These are phyloP conservation scores for Dryas drummondii DNA, from an alignment of 306 rosid species.

Conservation along the genomic window DNA sequence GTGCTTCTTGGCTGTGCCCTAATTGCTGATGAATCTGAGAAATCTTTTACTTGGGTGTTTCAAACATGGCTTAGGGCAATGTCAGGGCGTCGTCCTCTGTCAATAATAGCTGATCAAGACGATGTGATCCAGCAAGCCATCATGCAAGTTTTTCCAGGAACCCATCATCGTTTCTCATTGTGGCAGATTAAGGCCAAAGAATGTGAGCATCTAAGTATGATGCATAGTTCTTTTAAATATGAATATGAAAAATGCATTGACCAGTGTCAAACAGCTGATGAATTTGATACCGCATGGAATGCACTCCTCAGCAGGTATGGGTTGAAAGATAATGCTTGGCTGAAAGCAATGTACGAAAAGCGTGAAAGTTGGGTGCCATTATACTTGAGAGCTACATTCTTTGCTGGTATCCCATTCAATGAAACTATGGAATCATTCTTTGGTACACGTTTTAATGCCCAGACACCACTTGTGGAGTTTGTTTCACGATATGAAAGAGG, in stretches of 20 bases:
- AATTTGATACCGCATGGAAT: conserved; percentile 77
- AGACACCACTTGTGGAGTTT: conserved; percentile 70
- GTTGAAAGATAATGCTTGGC: conserved; percentile 70
- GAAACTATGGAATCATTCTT: conserved; percentile 73
- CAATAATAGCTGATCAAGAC: conserved; percentile 91
- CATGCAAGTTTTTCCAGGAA: conserved; percentile 64
- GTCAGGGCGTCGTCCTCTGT: conserved; percentile 71
- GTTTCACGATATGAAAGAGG: conserved; percentile 78
- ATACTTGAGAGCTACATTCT: conserved; percentile 67
- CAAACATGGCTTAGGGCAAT: conserved; percentile 90
- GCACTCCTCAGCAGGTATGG: conserved; percentile 66
- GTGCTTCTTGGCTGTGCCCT: conserved; percentile 97
- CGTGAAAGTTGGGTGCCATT: conserved; percentile 87
- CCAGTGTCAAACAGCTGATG: conserved; percentile 71
- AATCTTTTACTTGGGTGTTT: conserved; percentile 88
- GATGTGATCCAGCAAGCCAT: conserved; percentile 73
- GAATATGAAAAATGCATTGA: conserved; percentile 78
- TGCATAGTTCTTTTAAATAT: conserved; percentile 58
- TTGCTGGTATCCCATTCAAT: conserved; percentile 78
- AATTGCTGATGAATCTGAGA: conserved; percentile 81
- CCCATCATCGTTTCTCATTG: conserved; percentile 77
- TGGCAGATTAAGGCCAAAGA: conserved; percentile 89
- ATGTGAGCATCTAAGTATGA: conserved; percentile 54
- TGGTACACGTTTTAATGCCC: conserved; percentile 70
- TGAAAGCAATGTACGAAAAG: conserved; percentile 78